phyloP scores from a whole-genome alignment of 805 yeast species.

The Candida nemodendra region DNA sequence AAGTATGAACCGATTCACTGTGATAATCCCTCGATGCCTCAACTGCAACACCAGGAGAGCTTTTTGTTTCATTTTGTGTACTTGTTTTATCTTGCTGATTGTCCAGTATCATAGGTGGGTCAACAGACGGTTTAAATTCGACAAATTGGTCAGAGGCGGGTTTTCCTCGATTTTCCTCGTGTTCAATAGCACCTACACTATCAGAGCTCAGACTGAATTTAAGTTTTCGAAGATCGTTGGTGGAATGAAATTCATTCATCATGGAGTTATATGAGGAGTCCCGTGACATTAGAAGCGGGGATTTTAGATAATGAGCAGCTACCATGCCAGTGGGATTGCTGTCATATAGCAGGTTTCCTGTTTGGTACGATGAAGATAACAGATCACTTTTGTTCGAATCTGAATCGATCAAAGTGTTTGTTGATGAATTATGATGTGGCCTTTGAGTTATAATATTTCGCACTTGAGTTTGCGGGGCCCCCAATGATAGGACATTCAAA shows the following conservation, averaged over 20 bases:
- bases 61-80: too few relatives aligned
- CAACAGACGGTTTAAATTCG: too few relatives aligned
- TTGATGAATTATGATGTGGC: conserved; percentile 2
- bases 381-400: conserved; percentile 11
- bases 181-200: background rate
- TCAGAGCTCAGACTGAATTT: conserved; percentile 4
- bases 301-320: background rate
- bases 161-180: too few relatives aligned
- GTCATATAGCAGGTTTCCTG: conserved; percentile 2
- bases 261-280: conserved; percentile 8
- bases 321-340: background rate
- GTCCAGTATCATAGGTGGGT: too few relatives aligned
- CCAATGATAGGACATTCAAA: too few relatives aligned
- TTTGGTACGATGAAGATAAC: conserved; percentile 3
- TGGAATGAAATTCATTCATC: conserved; percentile 6
- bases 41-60: too few relatives aligned
- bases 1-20: background rate
- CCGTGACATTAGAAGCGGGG: conserved; percentile 5
- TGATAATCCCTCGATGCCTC: background rate
- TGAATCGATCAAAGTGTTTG: conserved; percentile 7
- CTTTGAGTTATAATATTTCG: background rate
- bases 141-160: background rate
- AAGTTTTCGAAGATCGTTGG: conserved; percentile 7
- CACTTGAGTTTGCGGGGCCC: too few relatives aligned
- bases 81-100: too few relatives aligned